Evolutionary conservation across 805 yeast species (phyloP).

Genomic region (Saturnispora saitoi): DNA sequence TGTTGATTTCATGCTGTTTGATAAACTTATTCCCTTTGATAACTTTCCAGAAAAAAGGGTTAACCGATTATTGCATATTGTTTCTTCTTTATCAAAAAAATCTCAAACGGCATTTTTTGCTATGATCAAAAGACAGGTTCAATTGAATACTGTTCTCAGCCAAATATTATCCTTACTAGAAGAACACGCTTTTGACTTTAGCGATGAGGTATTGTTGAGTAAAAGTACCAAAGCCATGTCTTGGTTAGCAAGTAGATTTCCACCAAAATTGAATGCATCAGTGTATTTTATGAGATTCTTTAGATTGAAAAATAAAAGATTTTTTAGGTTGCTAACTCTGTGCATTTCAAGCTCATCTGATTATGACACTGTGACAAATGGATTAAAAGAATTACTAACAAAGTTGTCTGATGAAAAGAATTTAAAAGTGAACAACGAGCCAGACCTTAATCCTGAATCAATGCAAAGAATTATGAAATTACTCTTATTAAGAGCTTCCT

Average conservation of each 20-base stretch:
- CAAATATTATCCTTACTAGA: slow-evolving; percentile 45
- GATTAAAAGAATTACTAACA: slow-evolving; percentile 53
- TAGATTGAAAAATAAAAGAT: slow-evolving; percentile 48
- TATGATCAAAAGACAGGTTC: slow-evolving; percentile 58
- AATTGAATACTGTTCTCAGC: slow-evolving; percentile 41
- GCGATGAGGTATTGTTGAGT: slow-evolving; percentile 10
- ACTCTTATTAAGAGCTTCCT: slow-evolving; percentile 52
- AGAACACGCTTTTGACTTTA: slow-evolving; percentile 29
- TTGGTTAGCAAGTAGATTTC: slow-evolving; percentile 54
- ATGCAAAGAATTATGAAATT: slow-evolving; percentile 47
- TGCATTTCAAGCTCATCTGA: slow-evolving; percentile 49
- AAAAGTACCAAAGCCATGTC: slow-evolving; percentile 47
- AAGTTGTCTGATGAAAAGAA: slow-evolving; percentile 45
- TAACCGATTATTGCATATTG: slow-evolving; percentile 41
- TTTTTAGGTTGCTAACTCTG: slow-evolving; percentile 44
- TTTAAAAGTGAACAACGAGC: slow-evolving; percentile 26
- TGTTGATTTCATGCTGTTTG: slow-evolving; percentile 56
- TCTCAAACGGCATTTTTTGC: slow-evolving; percentile 62
- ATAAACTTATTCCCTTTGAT: slow-evolving; percentile 51
- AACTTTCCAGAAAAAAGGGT: slow-evolving; percentile 37
- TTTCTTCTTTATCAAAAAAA: slow-evolving; percentile 43
- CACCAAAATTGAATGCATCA: slow-evolving; percentile 40
- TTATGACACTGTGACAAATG: slow-evolving; percentile 48
- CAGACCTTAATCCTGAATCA: slow-evolving; percentile 36
- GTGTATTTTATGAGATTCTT: slow-evolving; percentile 45